These are phyloP conservation scores for Dicorynia guianensis DNA, from an alignment of 306 rosid species.

Conservation along the genomic window DNA sequence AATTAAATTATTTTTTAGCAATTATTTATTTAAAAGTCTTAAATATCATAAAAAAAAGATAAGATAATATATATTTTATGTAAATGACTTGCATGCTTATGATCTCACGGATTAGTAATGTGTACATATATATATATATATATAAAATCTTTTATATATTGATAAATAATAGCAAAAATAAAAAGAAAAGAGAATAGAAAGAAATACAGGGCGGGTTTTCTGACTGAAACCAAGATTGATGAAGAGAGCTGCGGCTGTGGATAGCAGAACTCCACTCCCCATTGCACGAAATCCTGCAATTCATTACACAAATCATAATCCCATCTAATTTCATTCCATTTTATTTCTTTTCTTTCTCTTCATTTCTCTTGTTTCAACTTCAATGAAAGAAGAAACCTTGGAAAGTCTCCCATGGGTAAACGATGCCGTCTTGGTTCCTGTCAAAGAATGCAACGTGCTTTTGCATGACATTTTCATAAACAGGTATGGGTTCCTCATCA, in stretches of 20 bases:
- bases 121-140: too few species aligned
- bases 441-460: slow-evolving; percentile 84
- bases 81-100: too few species aligned
- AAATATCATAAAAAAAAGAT: too few species aligned
- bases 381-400: slow-evolving; percentile 49
- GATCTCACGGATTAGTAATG: too few species aligned
- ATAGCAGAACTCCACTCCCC: slow-evolving; percentile 59
- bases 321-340: not conserved
- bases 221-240: slow-evolving; percentile 67
- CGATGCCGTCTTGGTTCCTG: slow-evolving; percentile 67
- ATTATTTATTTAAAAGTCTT: too few species aligned
- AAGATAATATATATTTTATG: too few species aligned
- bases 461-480: slow-evolving; percentile 60
- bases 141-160: too few species aligned
- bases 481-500: slow-evolving; percentile 37
- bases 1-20: too few species aligned
- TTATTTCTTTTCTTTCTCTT: too few species aligned
- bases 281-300: slow-evolving; percentile 79
- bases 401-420: slow-evolving; percentile 90
- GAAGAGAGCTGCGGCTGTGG: slow-evolving; percentile 48
- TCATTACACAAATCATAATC: not conserved
- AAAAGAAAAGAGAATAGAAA: not conserved
- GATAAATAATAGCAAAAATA: too few species aligned
- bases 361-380: too few species aligned
- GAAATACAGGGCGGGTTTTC: slow-evolving; percentile 68